phyloP scores from a whole-genome alignment of 331 rosid genomes.

The Acacia concinna region DNA sequence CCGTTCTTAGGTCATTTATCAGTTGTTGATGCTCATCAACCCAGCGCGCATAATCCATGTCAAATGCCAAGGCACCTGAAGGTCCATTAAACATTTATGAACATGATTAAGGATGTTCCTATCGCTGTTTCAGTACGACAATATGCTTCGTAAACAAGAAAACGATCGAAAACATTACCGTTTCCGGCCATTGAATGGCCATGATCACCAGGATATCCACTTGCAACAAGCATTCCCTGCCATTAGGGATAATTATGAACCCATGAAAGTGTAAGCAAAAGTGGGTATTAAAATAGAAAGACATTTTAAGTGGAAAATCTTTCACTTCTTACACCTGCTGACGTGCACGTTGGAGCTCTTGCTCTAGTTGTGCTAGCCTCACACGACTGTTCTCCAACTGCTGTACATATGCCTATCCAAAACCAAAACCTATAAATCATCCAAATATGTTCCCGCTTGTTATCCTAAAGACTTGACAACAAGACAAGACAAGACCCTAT shows the following conservation, averaged over 20 bases:
- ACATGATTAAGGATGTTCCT: not conserved
- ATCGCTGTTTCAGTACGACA: not conserved
- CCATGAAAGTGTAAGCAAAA: conserved; percentile 2
- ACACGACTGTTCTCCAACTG: conserved; percentile 73
- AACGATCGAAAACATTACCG: conserved; percentile 35
- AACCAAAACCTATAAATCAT: conserved; percentile 53
- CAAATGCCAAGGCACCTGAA: conserved; percentile 65
- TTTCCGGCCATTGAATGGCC: conserved; percentile 57
- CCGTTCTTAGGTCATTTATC: conserved; percentile 60
- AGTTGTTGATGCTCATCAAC: conserved; percentile 74
- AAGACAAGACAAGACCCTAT: not conserved
- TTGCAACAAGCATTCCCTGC: conserved; percentile 53
- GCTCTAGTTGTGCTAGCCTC: conserved; percentile 74
- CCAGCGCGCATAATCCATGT: conserved; percentile 76
- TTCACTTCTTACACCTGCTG: conserved; percentile 61
- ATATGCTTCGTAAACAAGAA: not conserved
- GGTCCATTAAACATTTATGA: not conserved
- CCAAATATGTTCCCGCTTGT: conserved; percentile 43
- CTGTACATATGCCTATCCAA: conserved; percentile 85
- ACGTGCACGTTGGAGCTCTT: conserved; percentile 71
- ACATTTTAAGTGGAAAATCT: not conserved
- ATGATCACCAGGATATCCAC: conserved; percentile 52
- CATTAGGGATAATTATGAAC: conserved; percentile 12
- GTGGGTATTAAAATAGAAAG: not conserved
- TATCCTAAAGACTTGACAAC: conserved; percentile 13